Conservation (phyloP, 2,329 filamentous ascomycete species). For the Rhytidhysteron rufulum region DNA sequence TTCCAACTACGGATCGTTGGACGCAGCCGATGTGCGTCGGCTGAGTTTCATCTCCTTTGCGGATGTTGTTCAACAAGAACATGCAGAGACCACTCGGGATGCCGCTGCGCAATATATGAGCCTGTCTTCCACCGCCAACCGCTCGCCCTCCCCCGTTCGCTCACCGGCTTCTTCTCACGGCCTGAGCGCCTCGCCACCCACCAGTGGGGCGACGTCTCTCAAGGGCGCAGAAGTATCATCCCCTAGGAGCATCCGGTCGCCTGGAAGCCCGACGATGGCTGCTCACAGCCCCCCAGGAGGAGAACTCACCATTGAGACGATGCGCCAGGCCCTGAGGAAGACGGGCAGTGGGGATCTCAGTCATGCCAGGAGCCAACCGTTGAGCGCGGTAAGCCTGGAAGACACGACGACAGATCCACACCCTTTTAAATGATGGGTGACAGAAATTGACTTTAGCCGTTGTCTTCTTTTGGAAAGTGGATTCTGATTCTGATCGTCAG, state of each 20-base stretch:
- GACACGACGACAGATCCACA: conserved; percentile 28
- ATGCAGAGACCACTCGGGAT: conserved; percentile 65
- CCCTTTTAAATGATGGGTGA: conserved; percentile 17
- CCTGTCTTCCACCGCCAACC: conserved; percentile 58
- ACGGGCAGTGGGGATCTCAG: conserved; percentile 79
- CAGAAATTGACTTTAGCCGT: neutral
- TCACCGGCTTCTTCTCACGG: conserved; percentile 74
- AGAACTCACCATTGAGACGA: conserved; percentile 87
- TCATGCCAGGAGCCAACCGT: conserved; percentile 36
- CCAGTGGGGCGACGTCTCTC: conserved; percentile 70
- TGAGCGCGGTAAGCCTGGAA: conserved; percentile 37
- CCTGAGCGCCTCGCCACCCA: conserved; percentile 66
- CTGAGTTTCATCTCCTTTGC: conserved; percentile 96
- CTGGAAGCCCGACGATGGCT: conserved; percentile 56
- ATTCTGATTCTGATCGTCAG: neutral
- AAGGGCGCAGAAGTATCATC: conserved; percentile 72
- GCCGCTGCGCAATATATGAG: conserved; percentile 65
- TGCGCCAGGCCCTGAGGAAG: conserved; percentile 82
- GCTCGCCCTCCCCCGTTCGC: conserved; percentile 75
- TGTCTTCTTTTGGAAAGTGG: neutral
- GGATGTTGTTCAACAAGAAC: conserved; percentile 85
- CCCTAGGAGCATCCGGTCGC: conserved; percentile 48
- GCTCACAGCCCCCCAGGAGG: conserved; percentile 54
- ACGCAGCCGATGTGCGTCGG: conserved; percentile 73
- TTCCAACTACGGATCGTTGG: conserved; percentile 74